Conservation (phyloP, 108 stramenopile species). For the Nannochloropsis gaditana region DNA sequence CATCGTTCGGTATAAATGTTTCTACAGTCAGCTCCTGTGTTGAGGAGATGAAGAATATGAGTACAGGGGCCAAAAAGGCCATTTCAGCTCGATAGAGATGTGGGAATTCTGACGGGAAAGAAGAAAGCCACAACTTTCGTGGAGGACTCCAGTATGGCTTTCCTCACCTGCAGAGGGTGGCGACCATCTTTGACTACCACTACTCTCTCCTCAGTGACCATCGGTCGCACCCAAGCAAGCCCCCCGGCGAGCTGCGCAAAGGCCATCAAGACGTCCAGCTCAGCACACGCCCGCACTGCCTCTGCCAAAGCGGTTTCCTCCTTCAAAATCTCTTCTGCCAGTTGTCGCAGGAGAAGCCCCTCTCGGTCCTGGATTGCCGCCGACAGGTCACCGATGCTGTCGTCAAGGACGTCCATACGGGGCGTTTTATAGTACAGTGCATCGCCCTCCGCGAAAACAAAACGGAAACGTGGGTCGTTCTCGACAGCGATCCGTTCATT, state of each 20-base stretch:
- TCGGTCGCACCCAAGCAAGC: slow-evolving; percentile 70
- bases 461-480: slow-evolving; percentile 47
- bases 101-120: neutral
- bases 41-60: neutral
- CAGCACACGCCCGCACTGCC: slow-evolving; percentile 69
- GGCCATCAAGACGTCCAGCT: slow-evolving; percentile 77
- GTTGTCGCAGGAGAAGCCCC: slow-evolving; percentile 69
- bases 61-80: neutral
- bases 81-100: neutral
- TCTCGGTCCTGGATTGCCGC: slow-evolving; percentile 81
- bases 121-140: neutral
- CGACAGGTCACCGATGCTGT: slow-evolving; percentile 81
- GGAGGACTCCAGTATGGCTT: neutral
- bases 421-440: slow-evolving; percentile 75
- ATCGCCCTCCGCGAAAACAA: slow-evolving; percentile 65
- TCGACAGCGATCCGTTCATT: neutral
- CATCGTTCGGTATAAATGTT: slow-evolving; percentile 81
- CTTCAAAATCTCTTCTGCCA: slow-evolving; percentile 79
- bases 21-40: slow-evolving; percentile 70
- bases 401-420: slow-evolving; percentile 71
- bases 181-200: slow-evolving; percentile 81
- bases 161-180: slow-evolving; percentile 76
- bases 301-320: slow-evolving; percentile 67
- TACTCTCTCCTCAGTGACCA: slow-evolving; percentile 54
- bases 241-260: slow-evolving; percentile 75